Evolutionary conservation across 768 basidiomycete species (phyloP).

Genomic region (Phlegmacium glaucopus): DNA sequence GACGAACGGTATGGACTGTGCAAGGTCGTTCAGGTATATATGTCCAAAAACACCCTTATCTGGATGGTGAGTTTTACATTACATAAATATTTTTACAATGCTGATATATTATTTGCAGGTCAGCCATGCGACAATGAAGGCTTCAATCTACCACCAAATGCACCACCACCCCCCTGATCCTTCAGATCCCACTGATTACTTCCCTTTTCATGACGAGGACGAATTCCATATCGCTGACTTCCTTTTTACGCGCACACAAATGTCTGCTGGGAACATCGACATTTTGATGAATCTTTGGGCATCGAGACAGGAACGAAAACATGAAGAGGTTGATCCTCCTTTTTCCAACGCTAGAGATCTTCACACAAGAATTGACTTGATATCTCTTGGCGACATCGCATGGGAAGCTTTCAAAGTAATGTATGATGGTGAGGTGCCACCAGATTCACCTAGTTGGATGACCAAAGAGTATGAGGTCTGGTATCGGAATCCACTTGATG

Average conservation of each 20-base stretch:
- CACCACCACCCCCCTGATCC: not conserved
- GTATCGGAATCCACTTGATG: slow-evolving; percentile 24
- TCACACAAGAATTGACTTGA: too few relatives aligned
- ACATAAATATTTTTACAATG: not conserved
- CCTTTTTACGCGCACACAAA: slow-evolving; percentile 10
- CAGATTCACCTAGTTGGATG: slow-evolving; percentile 27
- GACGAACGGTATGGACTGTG: not conserved
- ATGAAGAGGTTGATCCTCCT: slow-evolving; percentile 15
- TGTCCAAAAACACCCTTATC: not conserved
- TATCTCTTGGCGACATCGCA: slow-evolving; percentile 28
- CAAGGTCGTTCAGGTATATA: too few relatives aligned
- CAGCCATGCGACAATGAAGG: not conserved
- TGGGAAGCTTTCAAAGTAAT: slow-evolving; percentile 26
- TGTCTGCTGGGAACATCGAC: slow-evolving; percentile 17
- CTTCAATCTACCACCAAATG: not conserved
- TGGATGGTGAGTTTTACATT: not conserved
- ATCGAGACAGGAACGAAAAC: not conserved
- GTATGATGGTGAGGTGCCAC: slow-evolving; percentile 21
- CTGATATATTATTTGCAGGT: not conserved
- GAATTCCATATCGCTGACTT: slow-evolving; percentile 14
- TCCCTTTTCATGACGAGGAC: not conserved
- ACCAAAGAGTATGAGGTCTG: slow-evolving; percentile 24
- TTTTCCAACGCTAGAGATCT: slow-evolving; percentile 27
- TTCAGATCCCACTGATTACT: not conserved
- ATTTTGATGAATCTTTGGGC: slow-evolving; percentile 20